Evolutionary conservation across 139 green algal genomes (phyloP).

Genomic region (Chloropicon primus): DNA sequence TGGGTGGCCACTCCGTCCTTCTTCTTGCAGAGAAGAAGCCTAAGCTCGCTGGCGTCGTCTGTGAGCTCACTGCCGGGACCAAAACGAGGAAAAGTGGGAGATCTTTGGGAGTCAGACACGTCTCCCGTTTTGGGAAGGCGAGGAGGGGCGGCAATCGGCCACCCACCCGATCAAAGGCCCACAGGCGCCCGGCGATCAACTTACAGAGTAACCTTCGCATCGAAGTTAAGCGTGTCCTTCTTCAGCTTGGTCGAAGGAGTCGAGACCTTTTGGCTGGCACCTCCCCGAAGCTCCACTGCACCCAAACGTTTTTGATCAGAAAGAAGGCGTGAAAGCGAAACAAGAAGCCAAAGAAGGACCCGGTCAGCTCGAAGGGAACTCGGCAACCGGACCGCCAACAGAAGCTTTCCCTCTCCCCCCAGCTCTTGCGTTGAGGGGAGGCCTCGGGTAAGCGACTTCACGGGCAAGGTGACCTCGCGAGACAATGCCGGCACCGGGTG

Average conservation of each 20-base stretch:
- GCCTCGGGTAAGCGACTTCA: too few relatives aligned
- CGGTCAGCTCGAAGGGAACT: background rate
- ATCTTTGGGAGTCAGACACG: background rate
- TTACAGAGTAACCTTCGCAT: background rate
- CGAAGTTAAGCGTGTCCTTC: background rate
- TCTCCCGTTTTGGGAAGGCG: too few relatives aligned
- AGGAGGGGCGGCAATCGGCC: too few relatives aligned
- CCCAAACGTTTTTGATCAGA: background rate
- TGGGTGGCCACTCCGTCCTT: constrained; percentile 26
- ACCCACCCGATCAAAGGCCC: too few relatives aligned
- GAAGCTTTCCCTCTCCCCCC: too few relatives aligned
- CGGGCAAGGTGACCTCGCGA: too few relatives aligned
- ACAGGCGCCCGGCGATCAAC: too few relatives aligned
- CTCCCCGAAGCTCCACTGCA: background rate
- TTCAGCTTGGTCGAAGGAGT: background rate
- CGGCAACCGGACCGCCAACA: too few relatives aligned
- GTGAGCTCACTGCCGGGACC: background rate
- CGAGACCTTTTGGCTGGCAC: background rate
- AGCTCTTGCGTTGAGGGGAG: too few relatives aligned
- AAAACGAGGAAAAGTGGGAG: background rate
- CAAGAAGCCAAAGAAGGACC: background rate
- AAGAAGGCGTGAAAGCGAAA: too few relatives aligned
- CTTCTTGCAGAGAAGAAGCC: constrained; percentile 73
- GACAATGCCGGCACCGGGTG: too few relatives aligned
- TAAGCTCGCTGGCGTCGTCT: constrained; percentile 61